Evolutionary conservation across 306 rosid species (phyloP).

Genomic region (Cucurbita moschata): DNA sequence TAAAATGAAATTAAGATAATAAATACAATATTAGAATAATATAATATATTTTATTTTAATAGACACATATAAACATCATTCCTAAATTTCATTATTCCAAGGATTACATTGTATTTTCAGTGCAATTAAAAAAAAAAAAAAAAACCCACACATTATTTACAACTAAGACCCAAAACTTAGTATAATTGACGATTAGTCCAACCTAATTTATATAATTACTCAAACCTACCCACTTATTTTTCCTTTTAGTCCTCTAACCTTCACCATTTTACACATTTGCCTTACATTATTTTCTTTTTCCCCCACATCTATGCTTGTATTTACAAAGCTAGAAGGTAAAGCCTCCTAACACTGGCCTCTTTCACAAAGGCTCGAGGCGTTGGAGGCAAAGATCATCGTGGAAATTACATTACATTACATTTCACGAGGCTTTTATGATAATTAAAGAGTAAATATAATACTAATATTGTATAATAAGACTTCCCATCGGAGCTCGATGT

Average conservation of each 20-base stretch:
- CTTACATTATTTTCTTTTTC: conserved; percentile 1
- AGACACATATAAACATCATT: conserved; percentile 5
- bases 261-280: conserved; percentile 30
- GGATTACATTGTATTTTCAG: conserved; percentile 29
- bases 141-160: conserved; percentile 30
- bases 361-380: conserved; percentile 34
- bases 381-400: background rate
- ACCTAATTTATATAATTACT: conserved; percentile 5
- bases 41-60: background rate
- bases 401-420: conserved; percentile 15
- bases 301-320: conserved; percentile 32
- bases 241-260: conserved; percentile 12
- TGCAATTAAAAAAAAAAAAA: background rate
- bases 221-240: conserved; percentile 9
- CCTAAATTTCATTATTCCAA: conserved; percentile 1
- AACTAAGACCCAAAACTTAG: conserved; percentile 53
- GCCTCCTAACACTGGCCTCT: conserved; percentile 30
- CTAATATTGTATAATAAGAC: conserved; percentile 60
- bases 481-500: conserved; percentile 89
- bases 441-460: conserved; percentile 18
- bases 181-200: conserved; percentile 39
- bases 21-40: background rate
- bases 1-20: no score
- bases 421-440: conserved; percentile 19
- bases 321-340: conserved; percentile 20